Conservation (phyloP, 2,329 filamentous ascomycete genomes). For the Decorospora gaudefroyi region DNA sequence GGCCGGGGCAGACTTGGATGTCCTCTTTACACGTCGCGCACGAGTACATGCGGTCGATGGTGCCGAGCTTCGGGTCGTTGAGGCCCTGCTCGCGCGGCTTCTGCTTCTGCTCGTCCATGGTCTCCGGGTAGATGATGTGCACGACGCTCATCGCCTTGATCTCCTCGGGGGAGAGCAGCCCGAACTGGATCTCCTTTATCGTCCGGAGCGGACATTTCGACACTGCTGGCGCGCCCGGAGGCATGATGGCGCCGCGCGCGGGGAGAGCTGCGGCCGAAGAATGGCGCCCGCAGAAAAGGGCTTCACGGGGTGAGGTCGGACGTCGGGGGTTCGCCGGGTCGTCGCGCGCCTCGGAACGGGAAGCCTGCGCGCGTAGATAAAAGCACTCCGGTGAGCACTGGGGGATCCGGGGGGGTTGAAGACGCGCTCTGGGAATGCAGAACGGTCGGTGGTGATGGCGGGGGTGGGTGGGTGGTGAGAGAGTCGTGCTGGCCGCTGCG, state of each 20-base stretch:
- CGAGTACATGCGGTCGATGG: slow-evolving; percentile 92
- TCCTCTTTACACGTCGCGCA: slow-evolving; percentile 96
- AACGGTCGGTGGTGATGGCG: slow-evolving; percentile 40
- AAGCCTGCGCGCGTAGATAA: slow-evolving; percentile 31
- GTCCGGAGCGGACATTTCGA: slow-evolving; percentile 77
- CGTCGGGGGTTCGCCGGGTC: slow-evolving; percentile 34
- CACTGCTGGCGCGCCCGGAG: slow-evolving; percentile 85
- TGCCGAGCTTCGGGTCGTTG: slow-evolving; percentile 94
- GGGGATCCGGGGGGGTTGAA: slow-evolving; percentile 27
- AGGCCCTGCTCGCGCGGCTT: slow-evolving; percentile 89
- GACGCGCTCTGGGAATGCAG: slow-evolving; percentile 44
- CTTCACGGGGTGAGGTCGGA: slow-evolving; percentile 37
- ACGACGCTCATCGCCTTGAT: slow-evolving; percentile 99
- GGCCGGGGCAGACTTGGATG: slow-evolving; percentile 93
- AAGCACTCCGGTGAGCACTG: slow-evolving; percentile 35
- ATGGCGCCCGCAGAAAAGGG: slow-evolving; percentile 35
- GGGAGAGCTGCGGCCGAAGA: slow-evolving; percentile 37
- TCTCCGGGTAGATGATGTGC: slow-evolving; percentile 97
- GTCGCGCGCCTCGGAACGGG: slow-evolving; percentile 29
- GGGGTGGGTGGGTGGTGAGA: slow-evolving; percentile 34
- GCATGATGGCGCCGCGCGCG: slow-evolving; percentile 59
- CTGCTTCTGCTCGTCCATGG: slow-evolving; percentile 94
- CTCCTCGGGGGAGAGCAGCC: slow-evolving; percentile 94
- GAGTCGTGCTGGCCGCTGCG: slow-evolving; percentile 26
- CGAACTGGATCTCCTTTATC: slow-evolving; percentile 99